Conservation (phyloP, 306 rosid species). For the Comarum palustre region DNA sequence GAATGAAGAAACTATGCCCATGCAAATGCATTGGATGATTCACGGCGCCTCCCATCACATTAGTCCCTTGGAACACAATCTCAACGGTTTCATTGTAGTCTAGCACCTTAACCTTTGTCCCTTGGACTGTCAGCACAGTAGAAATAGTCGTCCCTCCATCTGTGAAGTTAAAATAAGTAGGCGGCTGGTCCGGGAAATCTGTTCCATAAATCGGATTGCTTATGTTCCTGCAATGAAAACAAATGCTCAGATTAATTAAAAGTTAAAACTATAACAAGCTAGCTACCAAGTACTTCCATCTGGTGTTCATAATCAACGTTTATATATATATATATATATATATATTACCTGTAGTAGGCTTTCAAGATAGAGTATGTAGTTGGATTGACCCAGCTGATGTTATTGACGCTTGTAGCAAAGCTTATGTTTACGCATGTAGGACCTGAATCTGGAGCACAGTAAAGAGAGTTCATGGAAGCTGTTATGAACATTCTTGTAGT, state of each 20-base stretch:
- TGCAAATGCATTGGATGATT: slow-evolving; percentile 4
- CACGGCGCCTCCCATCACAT: neutral
- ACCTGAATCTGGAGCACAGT: neutral
- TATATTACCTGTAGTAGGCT: neutral
- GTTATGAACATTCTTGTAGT: neutral
- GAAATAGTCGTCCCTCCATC: neutral
- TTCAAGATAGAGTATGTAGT: neutral
- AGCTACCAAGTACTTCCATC: neutral
- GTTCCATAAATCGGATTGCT: neutral
- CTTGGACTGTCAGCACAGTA: neutral
- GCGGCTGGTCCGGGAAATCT: neutral
- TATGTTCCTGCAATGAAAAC: neutral
- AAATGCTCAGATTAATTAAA: neutral
- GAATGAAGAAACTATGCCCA: slow-evolving; percentile 1
- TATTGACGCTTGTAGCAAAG: neutral
- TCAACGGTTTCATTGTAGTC: neutral
- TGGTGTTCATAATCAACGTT: neutral
- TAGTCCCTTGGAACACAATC: slow-evolving; percentile 3
- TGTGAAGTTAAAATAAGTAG: neutral
- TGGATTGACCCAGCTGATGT: neutral
- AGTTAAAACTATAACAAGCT: neutral
- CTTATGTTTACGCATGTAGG: neutral
- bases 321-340: no score
- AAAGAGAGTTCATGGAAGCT: neutral
- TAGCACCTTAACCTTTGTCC: neutral